A percentile compares a stretch with the other conserved stretches of the same genome.
phyloP scores from a whole-genome alignment of 768 basidiomycete genomes.

The Amanita inopinata region DNA sequence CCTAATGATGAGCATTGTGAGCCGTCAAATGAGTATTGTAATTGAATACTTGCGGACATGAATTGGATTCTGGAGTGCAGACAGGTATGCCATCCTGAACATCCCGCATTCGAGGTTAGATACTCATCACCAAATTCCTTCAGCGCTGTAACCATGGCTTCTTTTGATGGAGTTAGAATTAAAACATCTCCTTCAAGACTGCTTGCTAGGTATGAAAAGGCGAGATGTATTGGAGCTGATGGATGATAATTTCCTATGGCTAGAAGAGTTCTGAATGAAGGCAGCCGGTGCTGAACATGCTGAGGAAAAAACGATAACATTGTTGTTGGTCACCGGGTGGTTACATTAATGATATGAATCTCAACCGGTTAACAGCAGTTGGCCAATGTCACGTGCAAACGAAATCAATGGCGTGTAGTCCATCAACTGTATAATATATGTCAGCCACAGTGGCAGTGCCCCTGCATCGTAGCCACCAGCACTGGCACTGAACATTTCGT shows the following conservation, averaged over 20 bases:
- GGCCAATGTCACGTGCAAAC: not conserved
- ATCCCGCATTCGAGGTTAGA: constrained; percentile 30
- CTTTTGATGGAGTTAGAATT: constrained; percentile 45
- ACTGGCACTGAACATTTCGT: not conserved
- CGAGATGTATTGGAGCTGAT: constrained; percentile 62
- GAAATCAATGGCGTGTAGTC: not conserved
- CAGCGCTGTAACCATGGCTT: constrained; percentile 31
- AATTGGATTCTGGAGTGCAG: constrained; percentile 34
- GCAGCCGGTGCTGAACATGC: constrained; percentile 34
- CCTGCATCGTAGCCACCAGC: no score
- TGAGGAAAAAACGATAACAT: constrained; percentile 28
- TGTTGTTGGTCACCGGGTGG: not conserved
- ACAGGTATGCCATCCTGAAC: constrained; percentile 22
- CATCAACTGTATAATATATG: not conserved
- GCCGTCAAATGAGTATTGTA: not conserved
- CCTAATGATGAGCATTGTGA: not conserved
- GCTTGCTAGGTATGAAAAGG: constrained; percentile 37
- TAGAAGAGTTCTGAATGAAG: constrained; percentile 47
- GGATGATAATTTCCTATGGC: constrained; percentile 54
- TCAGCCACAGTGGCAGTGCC: not conserved
- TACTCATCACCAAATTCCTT: constrained; percentile 43
- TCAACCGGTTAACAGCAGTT: not conserved
- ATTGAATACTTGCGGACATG: constrained; percentile 33
- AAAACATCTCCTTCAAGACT: constrained; percentile 27
- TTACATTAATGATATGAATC: no score